phyloP scores from a whole-genome alignment of 352 stramenopile genomes.

The Pythium insidiosum region DNA sequence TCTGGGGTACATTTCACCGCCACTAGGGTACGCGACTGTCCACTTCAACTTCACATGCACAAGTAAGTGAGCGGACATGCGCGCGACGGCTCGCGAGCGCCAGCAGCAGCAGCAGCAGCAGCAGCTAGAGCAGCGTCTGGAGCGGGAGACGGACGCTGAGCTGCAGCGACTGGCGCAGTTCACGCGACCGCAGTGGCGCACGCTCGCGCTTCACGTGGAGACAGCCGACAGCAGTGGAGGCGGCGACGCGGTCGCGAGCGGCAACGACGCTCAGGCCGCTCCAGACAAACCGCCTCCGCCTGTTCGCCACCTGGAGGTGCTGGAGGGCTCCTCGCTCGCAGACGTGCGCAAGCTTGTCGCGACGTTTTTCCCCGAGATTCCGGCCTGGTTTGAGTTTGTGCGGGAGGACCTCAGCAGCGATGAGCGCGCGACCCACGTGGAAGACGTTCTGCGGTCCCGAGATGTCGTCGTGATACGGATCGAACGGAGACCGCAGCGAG shows the following conservation, averaged over 20 bases:
- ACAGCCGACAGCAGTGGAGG: background rate
- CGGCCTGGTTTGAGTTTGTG: constrained; percentile 14
- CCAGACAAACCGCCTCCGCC: background rate
- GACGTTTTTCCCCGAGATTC: constrained; percentile 16
- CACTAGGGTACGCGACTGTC: too few relatives aligned
- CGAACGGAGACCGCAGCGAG: too few relatives aligned
- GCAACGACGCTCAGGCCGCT: background rate
- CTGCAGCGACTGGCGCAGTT: constrained; percentile 15
- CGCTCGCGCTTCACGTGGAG: constrained; percentile 1
- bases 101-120: too few relatives aligned
- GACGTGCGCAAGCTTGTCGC: constrained; percentile 21
- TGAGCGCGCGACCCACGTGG: constrained; percentile 1
- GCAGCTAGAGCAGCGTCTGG: constrained; percentile 11
- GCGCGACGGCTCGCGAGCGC: too few relatives aligned
- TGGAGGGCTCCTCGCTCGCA: constrained; percentile 15
- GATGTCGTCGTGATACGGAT: too few relatives aligned
- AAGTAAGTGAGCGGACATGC: too few relatives aligned
- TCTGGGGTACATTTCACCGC: too few relatives aligned
- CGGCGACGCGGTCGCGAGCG: background rate
- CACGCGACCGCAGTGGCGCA: constrained; percentile 9
- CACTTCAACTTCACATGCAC: too few relatives aligned
- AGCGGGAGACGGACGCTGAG: constrained; percentile 10
- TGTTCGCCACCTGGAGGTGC: constrained; percentile 13
- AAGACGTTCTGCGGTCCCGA: too few relatives aligned
- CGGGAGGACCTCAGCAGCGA: background rate